Base-by-base conservation (phyloP, 805 yeast genomes). In the Clavispora asparagi region DNA sequence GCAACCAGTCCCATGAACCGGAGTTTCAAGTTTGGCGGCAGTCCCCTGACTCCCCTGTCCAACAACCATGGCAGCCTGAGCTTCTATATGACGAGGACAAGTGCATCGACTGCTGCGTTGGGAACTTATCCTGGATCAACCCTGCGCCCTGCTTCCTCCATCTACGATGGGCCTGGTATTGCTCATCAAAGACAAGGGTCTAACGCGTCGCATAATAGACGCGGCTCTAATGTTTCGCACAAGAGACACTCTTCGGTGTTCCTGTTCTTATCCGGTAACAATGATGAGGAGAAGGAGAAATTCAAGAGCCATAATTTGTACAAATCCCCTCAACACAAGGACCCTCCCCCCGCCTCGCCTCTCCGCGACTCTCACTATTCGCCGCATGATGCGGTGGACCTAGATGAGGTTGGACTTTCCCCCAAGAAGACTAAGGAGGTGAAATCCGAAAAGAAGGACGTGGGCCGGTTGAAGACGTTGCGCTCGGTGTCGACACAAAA, bases 161-260 rank as follows among this genome's bases (percentile, higher is more conserved):
- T 82, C 7, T 82, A 82, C 58, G 73, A 76, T 40, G 74, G 69
- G 46, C 25, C 37, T 4, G 37, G 37, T 9, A 16, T 33, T 10
- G 9, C 13, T 1, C 37, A 31, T 31, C 35, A 31, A 9, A 31
- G 25, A 17, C 37, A 16, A 33, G 74, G 69, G 45, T 58, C 73
- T 39, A 57, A 59, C 25, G 50, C 50, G 30, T 50, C 57, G 13
- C 63, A 61, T 40, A 62, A 63, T 40, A 59, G 67, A 38, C 53
- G 70, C 31, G 60, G 60, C 12, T 62, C 71, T 0, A 54, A 64
- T 5, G 58, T 59, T 39, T 59, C 62, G 31, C 86, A 82, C 57
- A 77, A 78, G 55, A 74, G 87, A 50, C 82, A 79, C 48, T 80
- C 86, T 0, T 81, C 87, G 0, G 64, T 82, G 33, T 73, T 81